Evolutionary conservation across 108 stramenopile genomes (phyloP), one percentile per base, ranked within the genome.

Genomic region (Aurantiochytrium sp.): DNA sequence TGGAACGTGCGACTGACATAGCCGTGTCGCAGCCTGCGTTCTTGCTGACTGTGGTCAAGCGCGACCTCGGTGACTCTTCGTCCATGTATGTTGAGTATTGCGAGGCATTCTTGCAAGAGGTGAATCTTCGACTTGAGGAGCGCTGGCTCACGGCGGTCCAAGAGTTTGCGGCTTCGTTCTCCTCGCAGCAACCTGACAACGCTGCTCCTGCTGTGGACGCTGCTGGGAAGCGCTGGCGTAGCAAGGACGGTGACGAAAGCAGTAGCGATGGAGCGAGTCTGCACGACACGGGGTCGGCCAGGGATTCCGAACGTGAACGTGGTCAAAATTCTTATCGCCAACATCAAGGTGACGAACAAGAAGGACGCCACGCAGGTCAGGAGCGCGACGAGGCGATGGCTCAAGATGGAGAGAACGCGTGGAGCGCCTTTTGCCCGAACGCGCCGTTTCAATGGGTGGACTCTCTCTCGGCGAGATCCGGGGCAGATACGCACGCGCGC

Each of bases 121-220:
- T 83, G 43, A 83, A 83, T 23, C 19, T 83, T 12, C 45, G 51
- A 6, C 76, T 83, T 23, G 76, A 83, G 28, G 76, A 83, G 51
- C 76, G 76, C 45, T 83, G 76, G 76, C 51, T 83, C 49, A 83
- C 76, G 51, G 76, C 76, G 6, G 51, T 83, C 0, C 76, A 83
- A 4, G 76, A 83, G 2, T 83, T 83, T 23, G 76, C 51, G 6
- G 12, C 51, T 8, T 83, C 76, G 25, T 69, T 69, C 64, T 69
- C 64, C 21, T 69, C 64, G 25, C 55, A 57, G 55, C 55, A 57
- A 57, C 14, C 55, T 8, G 55, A 16, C 8, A 16, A 57, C 8
- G 55, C 14, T 16, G 55, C 55, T 16, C 55, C 55, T 16, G 8
- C 3, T 14, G 55, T 16, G 14, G 16, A 57, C 55, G 55, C 16